Evolutionary conservation across 176 grass and related monocot genomes (phyloP), one percentile per base, ranked within the genome.

Genomic region (Bromus sterilis): DNA sequence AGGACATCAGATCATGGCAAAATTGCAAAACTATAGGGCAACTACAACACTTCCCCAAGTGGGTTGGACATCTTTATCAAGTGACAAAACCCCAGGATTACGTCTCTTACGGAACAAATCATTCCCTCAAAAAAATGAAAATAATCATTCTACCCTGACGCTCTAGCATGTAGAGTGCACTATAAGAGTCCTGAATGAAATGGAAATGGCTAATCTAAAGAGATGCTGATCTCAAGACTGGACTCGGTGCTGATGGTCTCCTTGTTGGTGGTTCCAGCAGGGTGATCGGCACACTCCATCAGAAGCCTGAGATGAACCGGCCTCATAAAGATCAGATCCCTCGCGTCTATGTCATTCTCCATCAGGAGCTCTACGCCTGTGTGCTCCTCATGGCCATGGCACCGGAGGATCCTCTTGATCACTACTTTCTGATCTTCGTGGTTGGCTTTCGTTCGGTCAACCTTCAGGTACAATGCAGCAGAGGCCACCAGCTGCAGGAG

Each of bases 181-280:
- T 28, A 43, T 20, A 13, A 5, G 6, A 24, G 24, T 63, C 16
- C 16, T 78, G 34, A 59, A 11, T 20, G 74, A 18, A 77, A 12
- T 20, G 25, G 21, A 66, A 66, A 48, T 67, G 58, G 56, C 59
- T 85, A 87, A n/a, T 91, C 91, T 57, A 91, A 64, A 7, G 79
- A 76, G 74, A 98, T 49, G 34, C 85, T 57, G 64, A 95, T 75
- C 29, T 76, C 60, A 32, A 95, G 60, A 53, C 72, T 86, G 39
- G 95, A 93, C 64, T 98, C 92, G 0, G 88, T 95, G 35, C 35
- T 86, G 85, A 93, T 88, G 15, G 93, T 98, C 86, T 93, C 95
- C 46, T 93, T 94, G 82, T 86, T 89, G 0, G 88, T 95, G 56
- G 83, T 37, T 13, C 81, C 88, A 5, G 88, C 84, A 4, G 95